Conservation (phyloP, 1,139 yeast species). For the Pichia sp. region DNA sequence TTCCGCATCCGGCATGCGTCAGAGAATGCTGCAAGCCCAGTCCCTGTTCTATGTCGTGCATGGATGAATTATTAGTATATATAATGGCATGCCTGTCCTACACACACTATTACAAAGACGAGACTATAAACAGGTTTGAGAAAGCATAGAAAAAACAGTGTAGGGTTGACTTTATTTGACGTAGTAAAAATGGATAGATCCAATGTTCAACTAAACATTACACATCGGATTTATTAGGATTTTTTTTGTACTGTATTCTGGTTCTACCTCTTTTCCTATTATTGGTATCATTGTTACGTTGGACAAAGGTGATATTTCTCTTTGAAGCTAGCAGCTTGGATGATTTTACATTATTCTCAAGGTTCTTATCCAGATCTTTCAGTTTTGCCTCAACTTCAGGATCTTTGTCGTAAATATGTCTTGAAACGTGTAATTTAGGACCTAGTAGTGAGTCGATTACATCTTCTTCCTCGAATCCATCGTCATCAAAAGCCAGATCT, state of each 20-base stretch:
- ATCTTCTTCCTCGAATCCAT: conserved; percentile 9
- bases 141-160: too few relatives aligned
- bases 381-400: conserved; percentile 15
- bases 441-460: conserved; percentile 10
- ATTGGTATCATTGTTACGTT: conserved; percentile 1
- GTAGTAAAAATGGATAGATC: too few relatives aligned
- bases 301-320: conserved; percentile 1
- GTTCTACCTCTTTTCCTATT: conserved; percentile 7
- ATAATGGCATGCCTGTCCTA: too few relatives aligned
- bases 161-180: too few relatives aligned
- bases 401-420: conserved; percentile 15
- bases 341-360: neutral
- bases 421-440: conserved; percentile 16
- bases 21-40: too few relatives aligned
- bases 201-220: too few relatives aligned
- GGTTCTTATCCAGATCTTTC: conserved; percentile 6
- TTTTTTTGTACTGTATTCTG: conserved; percentile 9
- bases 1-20: too few relatives aligned
- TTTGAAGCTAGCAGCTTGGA: neutral
- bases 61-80: too few relatives aligned
- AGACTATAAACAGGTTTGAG: too few relatives aligned
- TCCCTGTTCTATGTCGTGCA: too few relatives aligned
- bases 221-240: conserved; percentile 1
- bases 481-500: conserved; percentile 13
- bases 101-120: too few relatives aligned